Conservation (phyloP, 2,329 filamentous ascomycete genomes). For the Aureobasidium sp. region DNA sequence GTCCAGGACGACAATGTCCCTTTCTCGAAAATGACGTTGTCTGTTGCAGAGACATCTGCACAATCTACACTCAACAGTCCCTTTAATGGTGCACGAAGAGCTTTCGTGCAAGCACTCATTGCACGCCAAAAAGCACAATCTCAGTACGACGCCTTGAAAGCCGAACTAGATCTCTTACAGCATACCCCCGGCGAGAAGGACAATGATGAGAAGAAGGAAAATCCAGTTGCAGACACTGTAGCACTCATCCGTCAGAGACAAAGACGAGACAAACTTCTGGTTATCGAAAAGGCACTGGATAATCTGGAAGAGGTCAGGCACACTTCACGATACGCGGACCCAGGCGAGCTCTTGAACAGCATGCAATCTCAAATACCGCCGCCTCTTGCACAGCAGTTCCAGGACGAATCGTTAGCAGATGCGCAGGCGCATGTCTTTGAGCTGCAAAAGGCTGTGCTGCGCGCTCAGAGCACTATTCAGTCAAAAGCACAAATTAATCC, state of each 20-base stretch:
- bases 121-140: conserved; percentile 13
- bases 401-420: background rate
- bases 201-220: background rate
- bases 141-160: background rate
- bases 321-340: background rate
- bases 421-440: conserved; percentile 2
- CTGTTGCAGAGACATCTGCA: background rate
- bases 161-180: background rate
- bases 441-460: conserved; percentile 17
- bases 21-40: background rate
- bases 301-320: conserved; percentile 10
- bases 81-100: conserved; percentile 4
- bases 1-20: background rate
- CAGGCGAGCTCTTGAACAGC: background rate
- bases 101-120: conserved; percentile 1
- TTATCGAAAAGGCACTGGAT: conserved; percentile 2
- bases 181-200: background rate
- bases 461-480: background rate
- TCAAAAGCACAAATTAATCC: background rate
- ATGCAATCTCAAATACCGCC: background rate
- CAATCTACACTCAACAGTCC: background rate
- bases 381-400: background rate
- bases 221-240: background rate
- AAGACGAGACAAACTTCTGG: conserved; percentile 2
- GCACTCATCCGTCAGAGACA: conserved; percentile 7